Percentiles rank a stretch among this genome's conserved stretches.
phyloP scores from a whole-genome alignment of 2,329 filamentous ascomycete genomes.

The Colletotrichum camelliae region DNA sequence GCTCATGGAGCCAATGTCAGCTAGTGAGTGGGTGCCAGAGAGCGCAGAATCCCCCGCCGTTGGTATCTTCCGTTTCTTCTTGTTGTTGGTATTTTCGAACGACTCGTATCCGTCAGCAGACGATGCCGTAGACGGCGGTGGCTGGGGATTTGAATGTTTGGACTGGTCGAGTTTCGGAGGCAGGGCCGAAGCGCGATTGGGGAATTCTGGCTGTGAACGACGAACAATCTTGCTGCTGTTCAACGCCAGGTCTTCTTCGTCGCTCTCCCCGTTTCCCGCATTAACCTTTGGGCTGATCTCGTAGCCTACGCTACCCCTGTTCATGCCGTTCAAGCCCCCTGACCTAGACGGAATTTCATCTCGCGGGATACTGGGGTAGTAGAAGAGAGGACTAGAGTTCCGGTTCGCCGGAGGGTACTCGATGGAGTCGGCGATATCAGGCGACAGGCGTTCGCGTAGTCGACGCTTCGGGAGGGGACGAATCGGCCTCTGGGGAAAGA shows the following conservation, averaged over 20 bases:
- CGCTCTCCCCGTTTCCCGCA: conserved; percentile 62
- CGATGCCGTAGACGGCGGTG: conserved; percentile 71
- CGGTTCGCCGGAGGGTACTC: conserved; percentile 80
- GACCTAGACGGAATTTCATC: conserved; percentile 31
- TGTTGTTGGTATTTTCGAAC: conserved; percentile 98
- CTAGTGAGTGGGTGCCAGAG: conserved; percentile 41
- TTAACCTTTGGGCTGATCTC: conserved; percentile 25
- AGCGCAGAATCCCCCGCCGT: conserved; percentile 73
- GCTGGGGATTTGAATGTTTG: conserved; percentile 54
- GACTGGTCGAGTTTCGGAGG: conserved; percentile 49
- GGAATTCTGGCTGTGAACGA: conserved; percentile 51
- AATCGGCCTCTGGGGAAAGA: conserved; percentile 90
- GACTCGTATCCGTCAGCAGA: conserved; percentile 91
- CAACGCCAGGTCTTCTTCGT: conserved; percentile 59
- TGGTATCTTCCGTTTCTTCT: conserved; percentile 98
- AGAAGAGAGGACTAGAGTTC: conserved; percentile 76
- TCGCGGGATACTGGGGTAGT: conserved; percentile 55
- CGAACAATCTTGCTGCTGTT: conserved; percentile 46
- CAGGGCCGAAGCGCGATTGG: conserved; percentile 46
- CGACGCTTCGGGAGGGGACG: conserved; percentile 89
- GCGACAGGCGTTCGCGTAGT: conserved; percentile 84
- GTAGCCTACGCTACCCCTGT: conserved; percentile 23
- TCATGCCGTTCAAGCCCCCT: conserved; percentile 15
- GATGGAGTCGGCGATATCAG: conserved; percentile 83
- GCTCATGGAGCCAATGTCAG: conserved; percentile 33